Conservation (phyloP, 1,284 basidiomycete species). For the Heliocybe sulcata region DNA sequence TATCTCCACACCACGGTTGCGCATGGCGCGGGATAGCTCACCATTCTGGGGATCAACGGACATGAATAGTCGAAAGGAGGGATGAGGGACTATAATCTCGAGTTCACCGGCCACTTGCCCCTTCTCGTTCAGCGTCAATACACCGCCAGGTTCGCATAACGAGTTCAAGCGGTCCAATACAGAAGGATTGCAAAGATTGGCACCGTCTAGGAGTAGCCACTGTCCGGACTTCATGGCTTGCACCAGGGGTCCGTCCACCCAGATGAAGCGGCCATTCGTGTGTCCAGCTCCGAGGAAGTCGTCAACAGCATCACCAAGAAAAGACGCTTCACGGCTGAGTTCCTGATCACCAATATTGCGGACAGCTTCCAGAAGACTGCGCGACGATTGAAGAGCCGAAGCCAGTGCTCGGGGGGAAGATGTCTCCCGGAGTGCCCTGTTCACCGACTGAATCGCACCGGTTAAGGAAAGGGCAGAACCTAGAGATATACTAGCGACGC, state of each 20-base stretch:
- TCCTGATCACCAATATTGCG: not conserved
- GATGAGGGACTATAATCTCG: constrained; percentile 76
- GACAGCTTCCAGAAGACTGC: not conserved
- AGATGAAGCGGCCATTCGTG: constrained; percentile 69
- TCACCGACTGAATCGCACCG: not conserved
- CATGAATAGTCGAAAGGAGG: constrained; percentile 93
- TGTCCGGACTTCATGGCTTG: constrained; percentile 81
- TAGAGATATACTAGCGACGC: constrained; percentile 16
- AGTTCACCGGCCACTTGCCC: constrained; percentile 79
- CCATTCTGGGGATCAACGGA: constrained; percentile 87
- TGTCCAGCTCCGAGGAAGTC: not conserved
- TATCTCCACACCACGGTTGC: constrained; percentile 94
- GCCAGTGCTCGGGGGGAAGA: not conserved
- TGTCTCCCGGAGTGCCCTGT: not conserved
- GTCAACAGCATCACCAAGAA: not conserved
- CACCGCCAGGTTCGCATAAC: constrained; percentile 85
- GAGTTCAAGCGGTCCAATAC: constrained; percentile 97
- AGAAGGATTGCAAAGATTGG: constrained; percentile 93
- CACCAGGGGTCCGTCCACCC: constrained; percentile 95
- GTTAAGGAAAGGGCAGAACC: not conserved
- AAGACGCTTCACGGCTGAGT: not conserved
- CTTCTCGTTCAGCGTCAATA: constrained; percentile 82
- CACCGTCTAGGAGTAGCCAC: constrained; percentile 91
- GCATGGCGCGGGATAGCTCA: constrained; percentile 96
- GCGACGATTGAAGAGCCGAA: not conserved